Conservation (phyloP, 2,329 filamentous ascomycete species). For the Tolypocladium album region DNA sequence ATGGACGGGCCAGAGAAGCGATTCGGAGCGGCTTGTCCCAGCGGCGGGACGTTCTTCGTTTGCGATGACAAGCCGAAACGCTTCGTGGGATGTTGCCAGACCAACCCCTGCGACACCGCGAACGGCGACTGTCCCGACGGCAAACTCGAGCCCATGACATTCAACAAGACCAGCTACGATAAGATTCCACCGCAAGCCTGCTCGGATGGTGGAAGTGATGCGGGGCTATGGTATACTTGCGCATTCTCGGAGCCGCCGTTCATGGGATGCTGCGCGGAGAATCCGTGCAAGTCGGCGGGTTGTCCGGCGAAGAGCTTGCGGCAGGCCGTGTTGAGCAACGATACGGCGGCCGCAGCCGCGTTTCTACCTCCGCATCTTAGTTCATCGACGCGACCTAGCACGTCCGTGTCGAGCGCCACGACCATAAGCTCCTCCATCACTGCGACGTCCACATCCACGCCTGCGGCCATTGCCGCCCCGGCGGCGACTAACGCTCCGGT, state of each 20-base stretch:
- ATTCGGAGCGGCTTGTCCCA: neutral
- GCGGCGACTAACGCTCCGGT: neutral
- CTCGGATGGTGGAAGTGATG: constrained; percentile 5
- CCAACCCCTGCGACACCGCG: constrained; percentile 20
- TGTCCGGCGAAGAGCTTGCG: neutral
- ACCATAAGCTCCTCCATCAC: neutral
- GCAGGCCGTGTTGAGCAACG: neutral
- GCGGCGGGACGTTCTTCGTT: constrained; percentile 19
- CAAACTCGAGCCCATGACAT: constrained; percentile 15
- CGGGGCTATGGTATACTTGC: constrained; percentile 24
- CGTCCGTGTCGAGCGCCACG: neutral
- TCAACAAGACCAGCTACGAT: constrained; percentile 11
- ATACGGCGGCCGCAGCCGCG: neutral
- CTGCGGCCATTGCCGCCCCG: neutral
- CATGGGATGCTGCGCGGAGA: constrained; percentile 24
- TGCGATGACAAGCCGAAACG: constrained; percentile 17
- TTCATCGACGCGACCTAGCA: too few species aligned
- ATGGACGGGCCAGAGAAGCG: neutral
- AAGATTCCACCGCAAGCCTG: constrained; percentile 22
- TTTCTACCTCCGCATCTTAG: neutral
- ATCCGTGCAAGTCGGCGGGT: constrained; percentile 8
- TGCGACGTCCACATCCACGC: neutral
- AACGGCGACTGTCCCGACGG: constrained; percentile 21
- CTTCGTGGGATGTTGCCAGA: constrained; percentile 30
- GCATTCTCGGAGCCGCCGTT: constrained; percentile 17